Evolutionary conservation across 305 asterid species (phyloP), one percentile per base, ranked within the genome.

Genomic region (Fraxinus nigra): DNA sequence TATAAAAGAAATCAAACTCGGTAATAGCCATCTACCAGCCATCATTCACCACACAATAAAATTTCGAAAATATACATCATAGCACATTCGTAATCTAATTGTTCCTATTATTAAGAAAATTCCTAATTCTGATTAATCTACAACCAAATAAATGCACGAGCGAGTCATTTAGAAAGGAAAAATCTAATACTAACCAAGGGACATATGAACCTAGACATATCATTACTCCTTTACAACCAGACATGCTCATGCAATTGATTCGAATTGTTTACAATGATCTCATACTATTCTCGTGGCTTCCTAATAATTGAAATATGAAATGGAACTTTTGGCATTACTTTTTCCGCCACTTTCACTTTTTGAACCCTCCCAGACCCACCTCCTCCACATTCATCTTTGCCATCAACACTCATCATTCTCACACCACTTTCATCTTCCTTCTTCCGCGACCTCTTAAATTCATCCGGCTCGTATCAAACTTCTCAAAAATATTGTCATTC

Each of bases 161-260:
- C 10, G 37, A 80, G 38, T 10, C 75, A 79, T 16, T 40, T 78
- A 20, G 61, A 48, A 74, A 67, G 10, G 43, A 1, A 5, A 76
- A 20, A 48, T 9, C 13, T 30, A 79, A 79, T 75, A 90, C 97
- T 85, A 82, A 93, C 98, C 98, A 94, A 79, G 22, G 97, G 98
- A 89, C 94, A 98, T 32, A 91, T 11, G 78, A 90, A 87, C 82
- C 89, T 86, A 32, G 90, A 86, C 79, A 92, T 97, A 85, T 94
- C 98, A 81, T 93, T 95, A 78, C 89, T 91, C 87, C 78, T 93
- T 86, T 92, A 90, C 89, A 93, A 81, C 99, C 98, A 96, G 48
- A 94, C 98, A 77, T 93, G 98, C 73, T 94, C 95, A 77, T 92
- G 90, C 2, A 97, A 97, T 90, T 90, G 95, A 76, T 96, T 94